A percentile compares a stretch with the other conserved stretches of the same genome.
Evolutionary conservation across 768 basidiomycete genomes (phyloP).

Genomic region (Serpula lacrymans): DNA sequence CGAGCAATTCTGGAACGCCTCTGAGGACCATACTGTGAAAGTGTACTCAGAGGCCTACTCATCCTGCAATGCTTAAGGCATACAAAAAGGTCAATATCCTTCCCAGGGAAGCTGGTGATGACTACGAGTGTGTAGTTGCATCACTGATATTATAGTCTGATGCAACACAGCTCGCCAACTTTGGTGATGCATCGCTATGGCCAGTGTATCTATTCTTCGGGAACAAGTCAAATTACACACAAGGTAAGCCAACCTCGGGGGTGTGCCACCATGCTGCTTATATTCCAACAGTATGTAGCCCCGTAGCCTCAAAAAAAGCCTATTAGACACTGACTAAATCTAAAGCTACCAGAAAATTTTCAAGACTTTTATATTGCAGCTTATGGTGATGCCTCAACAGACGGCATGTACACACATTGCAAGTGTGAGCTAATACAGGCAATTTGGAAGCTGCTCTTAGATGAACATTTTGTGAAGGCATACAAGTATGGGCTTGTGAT

Average conservation of each 20-base stretch:
- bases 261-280: slow-evolving; percentile 11
- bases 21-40: not conserved
- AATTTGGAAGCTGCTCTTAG: slow-evolving; percentile 14
- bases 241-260: slow-evolving; percentile 5
- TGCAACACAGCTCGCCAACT: slow-evolving; percentile 19
- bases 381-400: slow-evolving; percentile 1
- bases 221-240: slow-evolving; percentile 13
- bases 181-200: slow-evolving; percentile 11
- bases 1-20: slow-evolving; percentile 18
- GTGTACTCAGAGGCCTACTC: slow-evolving; percentile 3
- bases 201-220: slow-evolving; percentile 13
- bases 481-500: slow-evolving; percentile 20
- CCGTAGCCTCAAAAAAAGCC: too few species aligned
- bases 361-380: too few species aligned
- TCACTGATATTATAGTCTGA: slow-evolving; percentile 21
- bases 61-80: not conserved
- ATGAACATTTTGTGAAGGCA: slow-evolving; percentile 18
- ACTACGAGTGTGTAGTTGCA: slow-evolving; percentile 12
- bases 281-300: slow-evolving; percentile 2
- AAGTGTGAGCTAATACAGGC: slow-evolving; percentile 17
- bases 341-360: too few species aligned
- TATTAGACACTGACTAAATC: too few species aligned
- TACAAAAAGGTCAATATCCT: slow-evolving; percentile 6
- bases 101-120: slow-evolving; percentile 8
- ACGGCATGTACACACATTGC: slow-evolving; percentile 8